phyloP scores from a whole-genome alignment of 2,329 filamentous ascomycete species.

The Sphaerulina musiva region DNA sequence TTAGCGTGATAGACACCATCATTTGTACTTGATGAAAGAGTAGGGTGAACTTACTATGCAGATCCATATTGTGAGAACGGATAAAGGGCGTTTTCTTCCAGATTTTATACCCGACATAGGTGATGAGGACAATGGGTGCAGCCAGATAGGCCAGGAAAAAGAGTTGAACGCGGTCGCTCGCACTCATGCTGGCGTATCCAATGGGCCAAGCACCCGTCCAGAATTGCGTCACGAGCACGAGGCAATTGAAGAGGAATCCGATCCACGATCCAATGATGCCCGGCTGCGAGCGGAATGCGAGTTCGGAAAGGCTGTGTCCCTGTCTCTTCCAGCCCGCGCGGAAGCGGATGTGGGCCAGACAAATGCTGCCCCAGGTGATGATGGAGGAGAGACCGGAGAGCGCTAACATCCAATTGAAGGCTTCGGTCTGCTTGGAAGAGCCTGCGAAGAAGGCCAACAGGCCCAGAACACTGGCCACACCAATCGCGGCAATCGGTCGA shows the following conservation, averaged over 20 bases:
- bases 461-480: slow-evolving; percentile 60
- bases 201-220: slow-evolving; percentile 80
- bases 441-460: slow-evolving; percentile 72
- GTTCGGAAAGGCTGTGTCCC: slow-evolving; percentile 59
- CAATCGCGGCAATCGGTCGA: slow-evolving; percentile 70
- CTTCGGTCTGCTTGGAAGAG: slow-evolving; percentile 51
- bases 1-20: neutral
- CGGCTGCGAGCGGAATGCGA: slow-evolving; percentile 53
- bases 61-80: slow-evolving; percentile 59
- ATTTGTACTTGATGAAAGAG: no score
- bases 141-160: slow-evolving; percentile 33
- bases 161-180: slow-evolving; percentile 15
- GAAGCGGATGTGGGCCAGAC: slow-evolving; percentile 87
- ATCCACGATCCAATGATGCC: slow-evolving; percentile 59
- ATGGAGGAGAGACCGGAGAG: slow-evolving; percentile 66
- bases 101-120: slow-evolving; percentile 32
- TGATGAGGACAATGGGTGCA: slow-evolving; percentile 30
- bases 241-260: slow-evolving; percentile 51
- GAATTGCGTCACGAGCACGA: slow-evolving; percentile 67
- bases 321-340: slow-evolving; percentile 64
- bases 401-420: slow-evolving; percentile 74
- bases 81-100: slow-evolving; percentile 45
- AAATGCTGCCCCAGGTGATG: slow-evolving; percentile 80
- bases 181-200: slow-evolving; percentile 20
- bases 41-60: slow-evolving; percentile 3